Evolutionary conservation across 1,284 basidiomycete genomes (phyloP), one percentile per base, ranked within the genome.

Genomic region (Schizophyllum commune): DNA sequence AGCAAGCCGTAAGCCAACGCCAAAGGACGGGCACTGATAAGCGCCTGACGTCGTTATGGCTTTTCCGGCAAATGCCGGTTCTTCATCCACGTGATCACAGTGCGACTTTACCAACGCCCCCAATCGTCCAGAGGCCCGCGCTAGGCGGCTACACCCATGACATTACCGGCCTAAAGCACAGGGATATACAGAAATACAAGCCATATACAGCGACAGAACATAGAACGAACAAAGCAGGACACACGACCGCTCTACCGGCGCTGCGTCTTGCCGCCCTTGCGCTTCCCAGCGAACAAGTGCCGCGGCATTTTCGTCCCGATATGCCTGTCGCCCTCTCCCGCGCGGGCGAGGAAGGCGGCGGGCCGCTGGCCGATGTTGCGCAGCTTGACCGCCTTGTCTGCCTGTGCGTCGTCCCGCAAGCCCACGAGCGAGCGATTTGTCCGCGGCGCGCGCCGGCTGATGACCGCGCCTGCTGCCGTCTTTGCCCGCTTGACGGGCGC

Each of bases 221-320:
- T n/a, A n/a, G n/a, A 13, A 21, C 20, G 11, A 11, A 55, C 53
- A 55, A 57, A 4, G 33, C n/a, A 32, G 57, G 47, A 58, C 55
- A 57, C 52, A 54, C 56, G 57, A 58, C 58, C 21, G 9, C 58
- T 66, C 77, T 69, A 96, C 74, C 93, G 83, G 70, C 92, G 84
- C 71, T 88, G 79, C 53, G 92, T 94, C 79, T 93, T 96, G 68
- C 93, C 93, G 56, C 76, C 85, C 74, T 93, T 93, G 68, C 94
- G 85, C 76, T 96, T 96, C 53, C 94, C 94, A 61, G 93, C 77
- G 73, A 91, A 93, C 69, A 96, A 73, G 78, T 93, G 91, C 72
- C 90, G 92, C 59, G 90, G 89, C 89, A 47, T 47, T 8, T 91
- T 92, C 66, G 79, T 79, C 70, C 79, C 82, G 77, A 92, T 92